Evolutionary conservation across 179 eudicot species (phyloP).

Genomic region (Amaranthus tricolor): DNA sequence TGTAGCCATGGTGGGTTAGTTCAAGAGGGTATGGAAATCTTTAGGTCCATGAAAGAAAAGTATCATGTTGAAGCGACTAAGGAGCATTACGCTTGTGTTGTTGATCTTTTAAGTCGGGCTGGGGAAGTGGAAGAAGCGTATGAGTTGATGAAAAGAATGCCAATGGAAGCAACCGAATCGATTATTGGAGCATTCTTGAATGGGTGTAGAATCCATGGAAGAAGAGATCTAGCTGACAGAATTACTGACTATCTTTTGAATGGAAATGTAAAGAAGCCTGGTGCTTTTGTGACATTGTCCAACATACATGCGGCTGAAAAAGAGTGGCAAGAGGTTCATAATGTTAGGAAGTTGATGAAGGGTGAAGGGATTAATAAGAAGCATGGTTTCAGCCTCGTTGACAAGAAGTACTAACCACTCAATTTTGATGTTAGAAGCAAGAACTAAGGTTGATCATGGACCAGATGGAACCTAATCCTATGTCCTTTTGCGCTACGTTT

Average conservation of each 20-base stretch:
- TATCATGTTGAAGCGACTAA: conserved; percentile 37
- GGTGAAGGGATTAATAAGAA: conserved; percentile 37
- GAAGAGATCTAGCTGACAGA: conserved; percentile 57
- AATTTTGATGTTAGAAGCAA: conserved; percentile 8
- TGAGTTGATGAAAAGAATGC: conserved; percentile 38
- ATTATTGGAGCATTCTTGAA: conserved; percentile 56
- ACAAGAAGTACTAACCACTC: conserved; percentile 17
- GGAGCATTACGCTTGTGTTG: conserved; percentile 64
- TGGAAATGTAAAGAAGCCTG: conserved; percentile 43
- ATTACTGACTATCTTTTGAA: conserved; percentile 30
- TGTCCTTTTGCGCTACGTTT: neutral
- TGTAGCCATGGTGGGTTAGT: conserved; percentile 69
- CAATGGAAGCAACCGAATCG: conserved; percentile 39
- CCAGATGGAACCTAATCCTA: conserved; percentile 20
- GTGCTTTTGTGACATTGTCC: conserved; percentile 51
- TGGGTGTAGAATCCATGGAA: conserved; percentile 59
- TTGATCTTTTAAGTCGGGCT: conserved; percentile 59
- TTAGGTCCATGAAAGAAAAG: conserved; percentile 45
- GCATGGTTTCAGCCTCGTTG: conserved; percentile 45
- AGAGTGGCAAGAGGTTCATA: conserved; percentile 54
- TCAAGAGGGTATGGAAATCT: conserved; percentile 58
- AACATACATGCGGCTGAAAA: conserved; percentile 61
- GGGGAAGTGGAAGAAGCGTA: conserved; percentile 66
- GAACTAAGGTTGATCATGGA: neutral
- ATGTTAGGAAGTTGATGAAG: conserved; percentile 59